Base-by-base conservation (phyloP, 106 monocot species). In the Dioscorea zingiberensis region DNA sequence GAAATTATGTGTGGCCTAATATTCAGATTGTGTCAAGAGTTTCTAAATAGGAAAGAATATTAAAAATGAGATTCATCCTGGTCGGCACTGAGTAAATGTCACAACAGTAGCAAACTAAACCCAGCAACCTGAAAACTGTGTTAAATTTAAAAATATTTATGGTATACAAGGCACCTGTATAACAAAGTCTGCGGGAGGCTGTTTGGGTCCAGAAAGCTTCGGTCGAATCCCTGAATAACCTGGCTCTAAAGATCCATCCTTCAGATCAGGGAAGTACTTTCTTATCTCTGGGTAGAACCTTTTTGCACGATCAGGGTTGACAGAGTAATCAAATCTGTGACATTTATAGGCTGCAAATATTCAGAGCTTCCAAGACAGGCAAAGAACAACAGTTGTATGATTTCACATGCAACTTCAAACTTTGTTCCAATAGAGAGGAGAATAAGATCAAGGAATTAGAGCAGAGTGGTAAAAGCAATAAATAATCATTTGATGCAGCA, bases 211-310 rank as follows among this genome's bases (percentile, higher is more conserved):
- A 48, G 77, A 84, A 66, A 98, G 81, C 72, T 86, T 98, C 27
- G 92, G 72, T 60, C 97, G 71, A 59, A 98, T 98, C 28, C 97
- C 97, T 25, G 92, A 86, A 74, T 98, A 98, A 71, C 97, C 92
- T 55, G 92, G 88, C 32, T 82, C 78, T 46, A 98, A 69, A n/a
- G 71, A 77, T 47, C 76, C 86, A 70, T 92, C 89, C 65, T 84
- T 93, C 22, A 98, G 70, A 74, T 89, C 84, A 24, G 92, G 97
- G 69, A 76, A 98, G 73, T 98, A 98, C 56, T 84, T 92, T 68
- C 88, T 89, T 74, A 98, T 98, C 70, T 81, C 85, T 28, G 79
- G 70, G 68, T 98, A 98, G 63, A 98, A 98, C 69, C 64, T 86
- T 21, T 17, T 26, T 21, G 80, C 76, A 18, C 84, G 80, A 70